Base-by-base conservation (phyloP, 805 yeast genomes). In the Teunomyces aglyptinius region DNA sequence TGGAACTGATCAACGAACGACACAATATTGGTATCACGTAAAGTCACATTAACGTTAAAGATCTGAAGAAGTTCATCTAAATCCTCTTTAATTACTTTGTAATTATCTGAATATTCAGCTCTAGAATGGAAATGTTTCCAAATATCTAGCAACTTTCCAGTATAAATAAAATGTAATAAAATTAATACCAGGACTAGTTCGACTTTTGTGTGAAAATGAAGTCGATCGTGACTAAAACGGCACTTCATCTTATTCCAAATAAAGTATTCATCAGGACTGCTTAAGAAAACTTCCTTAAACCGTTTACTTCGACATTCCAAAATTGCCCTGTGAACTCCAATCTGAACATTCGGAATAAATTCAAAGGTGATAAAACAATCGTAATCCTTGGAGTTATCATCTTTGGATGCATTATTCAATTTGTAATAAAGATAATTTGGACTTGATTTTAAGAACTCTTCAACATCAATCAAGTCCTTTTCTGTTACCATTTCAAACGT, bases 91-190 rank as follows among this genome's bases (percentile, higher is more conserved):
- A 19, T 41, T 10, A 19, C 20, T 19, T 18, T 29, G 15, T 18
- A 18, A 15, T 41, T 6, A 11, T 33, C 34, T 16, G 44, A 27
- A 18, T 19, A 29, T 10, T 28, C 36, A 2, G 59, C 50, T 5
- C 56, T 55, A 2, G 56, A 34, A 0, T 64, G 61, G 33, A 52
- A 65, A n/a, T 59, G 56, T 12, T 68, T 73, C 85, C 85, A 81
- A 7, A 79, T 59, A 35, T 67, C 72, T 4, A 76, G 35, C 3
- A 65, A 58, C 12, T 57, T 55, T 44, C 80, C 81, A 0, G 83
- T 77, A 55, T 83, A 83, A 0, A 80, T 45, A 45, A 70, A 72
- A 55, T 79, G 78, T 2, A 69, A 54, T 5, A 71, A 60, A 6
- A 71, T 55, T 5, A 79, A 50, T 6, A 78, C 55, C 2, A 83